phyloP scores from a whole-genome alignment of 495 filamentous ascomycete genomes.

The Aspergillus homomorphus region DNA sequence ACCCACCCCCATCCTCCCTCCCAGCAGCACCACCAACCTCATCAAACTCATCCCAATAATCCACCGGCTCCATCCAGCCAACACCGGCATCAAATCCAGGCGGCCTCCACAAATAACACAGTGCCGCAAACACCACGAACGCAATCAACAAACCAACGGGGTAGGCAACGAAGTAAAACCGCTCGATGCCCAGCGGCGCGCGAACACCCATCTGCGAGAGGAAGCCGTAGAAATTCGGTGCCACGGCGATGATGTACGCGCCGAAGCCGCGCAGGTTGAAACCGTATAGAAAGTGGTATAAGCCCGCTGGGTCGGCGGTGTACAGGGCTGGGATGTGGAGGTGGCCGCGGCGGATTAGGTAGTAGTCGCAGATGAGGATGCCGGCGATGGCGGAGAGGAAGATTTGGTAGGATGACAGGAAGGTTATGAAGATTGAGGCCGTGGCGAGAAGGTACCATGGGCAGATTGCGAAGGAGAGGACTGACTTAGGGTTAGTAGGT shows the following conservation, averaged over 20 bases:
- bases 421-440: slow-evolving; percentile 32
- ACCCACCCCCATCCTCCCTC: too few species aligned
- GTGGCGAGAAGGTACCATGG: slow-evolving; percentile 34
- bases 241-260: slow-evolving; percentile 27
- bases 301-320: slow-evolving; percentile 16
- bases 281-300: slow-evolving; percentile 24
- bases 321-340: slow-evolving; percentile 29
- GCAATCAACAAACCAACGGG: slow-evolving; percentile 28
- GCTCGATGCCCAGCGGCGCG: slow-evolving; percentile 26
- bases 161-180: slow-evolving; percentile 38
- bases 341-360: slow-evolving; percentile 27
- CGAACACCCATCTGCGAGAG: slow-evolving; percentile 36
- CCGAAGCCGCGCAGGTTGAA: slow-evolving; percentile 26
- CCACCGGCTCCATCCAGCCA: slow-evolving; percentile 35
- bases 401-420: slow-evolving; percentile 33
- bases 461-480: slow-evolving; percentile 31
- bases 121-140: slow-evolving; percentile 26
- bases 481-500: neutral
- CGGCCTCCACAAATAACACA: slow-evolving; percentile 15
- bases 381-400: slow-evolving; percentile 35
- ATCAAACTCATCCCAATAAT: slow-evolving; percentile 31
- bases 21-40: neutral
- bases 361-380: slow-evolving; percentile 34
- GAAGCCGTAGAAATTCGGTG: slow-evolving; percentile 37
- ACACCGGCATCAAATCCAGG: slow-evolving; percentile 16